Evolutionary conservation across 2,329 filamentous ascomycete species (phyloP).

Genomic region (Arachnopeziza araneosa): DNA sequence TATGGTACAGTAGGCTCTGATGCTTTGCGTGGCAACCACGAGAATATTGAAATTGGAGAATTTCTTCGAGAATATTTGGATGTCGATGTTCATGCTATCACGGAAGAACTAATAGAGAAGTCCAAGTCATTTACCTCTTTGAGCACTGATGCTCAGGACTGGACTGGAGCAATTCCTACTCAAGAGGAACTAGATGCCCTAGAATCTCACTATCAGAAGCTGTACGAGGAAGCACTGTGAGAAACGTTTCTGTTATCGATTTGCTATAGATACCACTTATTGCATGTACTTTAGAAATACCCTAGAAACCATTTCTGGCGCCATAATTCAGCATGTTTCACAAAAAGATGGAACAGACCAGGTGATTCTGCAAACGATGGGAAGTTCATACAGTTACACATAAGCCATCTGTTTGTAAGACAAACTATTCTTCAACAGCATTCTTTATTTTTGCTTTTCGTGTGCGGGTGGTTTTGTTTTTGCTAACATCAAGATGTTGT

Average conservation of each 20-base stretch:
- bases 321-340: neutral
- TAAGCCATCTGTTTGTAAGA: neutral
- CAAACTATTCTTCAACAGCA: neutral
- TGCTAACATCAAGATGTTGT: neutral
- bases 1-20: constrained; percentile 71
- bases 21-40: constrained; percentile 75
- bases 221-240: neutral
- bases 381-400: neutral
- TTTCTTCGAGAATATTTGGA: constrained; percentile 77
- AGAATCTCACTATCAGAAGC: neutral
- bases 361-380: neutral
- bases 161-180: neutral
- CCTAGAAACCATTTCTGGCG: neutral
- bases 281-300: neutral
- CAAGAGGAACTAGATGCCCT: neutral
- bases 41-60: constrained; percentile 86
- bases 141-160: neutral
- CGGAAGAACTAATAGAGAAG: constrained; percentile 53
- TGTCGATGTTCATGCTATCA: constrained; percentile 74
- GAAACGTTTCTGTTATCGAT: neutral
- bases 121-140: neutral
- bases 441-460: neutral
- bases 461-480: neutral
- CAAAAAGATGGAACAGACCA: neutral
- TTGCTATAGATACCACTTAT: neutral